Percentiles rank a stretch among this genome's conserved stretches.
These are phyloP conservation scores for Collariella sp. DNA, from an alignment of 495 filamentous ascomycete species.

Conservation along the genomic window DNA sequence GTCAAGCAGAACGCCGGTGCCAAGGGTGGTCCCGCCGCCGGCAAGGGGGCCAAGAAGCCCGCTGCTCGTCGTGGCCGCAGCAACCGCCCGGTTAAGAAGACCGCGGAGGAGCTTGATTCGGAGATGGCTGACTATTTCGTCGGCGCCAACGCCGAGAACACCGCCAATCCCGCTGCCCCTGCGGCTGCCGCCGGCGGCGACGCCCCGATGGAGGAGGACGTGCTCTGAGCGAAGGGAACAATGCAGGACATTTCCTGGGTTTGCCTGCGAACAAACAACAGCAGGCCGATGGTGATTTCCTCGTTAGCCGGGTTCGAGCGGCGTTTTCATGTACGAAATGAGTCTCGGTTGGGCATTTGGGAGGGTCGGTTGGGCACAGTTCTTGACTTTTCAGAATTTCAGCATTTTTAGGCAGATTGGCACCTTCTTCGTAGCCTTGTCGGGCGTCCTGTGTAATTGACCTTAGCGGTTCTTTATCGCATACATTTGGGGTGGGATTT, in stretches of 20 bases:
- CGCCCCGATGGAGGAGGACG: conserved; percentile 46
- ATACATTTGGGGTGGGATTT: too few relatives aligned
- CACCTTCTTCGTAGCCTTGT: conserved; percentile 4
- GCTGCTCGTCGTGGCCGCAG: conserved; percentile 42
- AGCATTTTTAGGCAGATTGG: conserved; percentile 20
- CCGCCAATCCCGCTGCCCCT: conserved; percentile 38
- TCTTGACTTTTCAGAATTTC: conserved; percentile 3
- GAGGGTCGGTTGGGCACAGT: conserved; percentile 9
- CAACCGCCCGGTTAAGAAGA: conserved; percentile 75
- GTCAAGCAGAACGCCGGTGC: conserved; percentile 45
- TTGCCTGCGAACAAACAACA: background rate
- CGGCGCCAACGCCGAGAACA: conserved; percentile 26
- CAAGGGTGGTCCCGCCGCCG: conserved; percentile 36
- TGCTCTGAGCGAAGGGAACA: too few relatives aligned
- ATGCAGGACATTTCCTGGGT: background rate
- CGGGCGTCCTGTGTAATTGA: conserved; percentile 17
- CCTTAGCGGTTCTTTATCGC: background rate
- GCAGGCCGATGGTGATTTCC: background rate
- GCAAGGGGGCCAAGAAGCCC: conserved; percentile 43
- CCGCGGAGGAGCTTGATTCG: conserved; percentile 80
- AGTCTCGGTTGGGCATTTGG: conserved; percentile 15
- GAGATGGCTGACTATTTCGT: conserved; percentile 92
- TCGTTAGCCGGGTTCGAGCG: background rate
- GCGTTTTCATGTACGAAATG: conserved; percentile 6
- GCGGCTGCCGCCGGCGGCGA: conserved; percentile 29